phyloP scores from a whole-genome alignment of 306 rosid species.

The Styphnolobium japonicum region DNA sequence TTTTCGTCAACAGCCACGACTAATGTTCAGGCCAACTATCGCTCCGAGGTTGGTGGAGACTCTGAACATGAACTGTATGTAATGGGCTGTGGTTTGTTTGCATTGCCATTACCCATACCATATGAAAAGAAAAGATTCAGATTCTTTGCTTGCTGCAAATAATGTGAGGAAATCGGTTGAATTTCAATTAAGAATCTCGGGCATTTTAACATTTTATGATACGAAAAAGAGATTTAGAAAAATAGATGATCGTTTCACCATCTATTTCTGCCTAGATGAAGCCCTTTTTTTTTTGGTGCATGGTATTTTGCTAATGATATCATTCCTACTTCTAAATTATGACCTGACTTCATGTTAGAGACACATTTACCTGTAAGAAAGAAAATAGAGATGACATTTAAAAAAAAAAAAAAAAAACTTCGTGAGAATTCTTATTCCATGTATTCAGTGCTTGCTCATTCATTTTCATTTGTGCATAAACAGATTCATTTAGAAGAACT shows the following conservation, averaged over 20 bases:
- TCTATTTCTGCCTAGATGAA: neutral
- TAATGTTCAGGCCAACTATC: slow-evolving; percentile 46
- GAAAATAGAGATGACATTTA: no score
- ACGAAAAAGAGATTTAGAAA: no score
- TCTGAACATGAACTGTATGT: neutral
- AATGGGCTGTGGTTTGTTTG: neutral
- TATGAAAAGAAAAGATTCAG: neutral
- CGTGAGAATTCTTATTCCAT: neutral
- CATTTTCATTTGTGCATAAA: slow-evolving; percentile 13
- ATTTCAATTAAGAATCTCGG: neutral
- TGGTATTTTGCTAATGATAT: neutral
- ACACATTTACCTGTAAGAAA: neutral
- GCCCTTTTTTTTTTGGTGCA: neutral
- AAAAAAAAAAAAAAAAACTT: no score
- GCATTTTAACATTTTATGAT: neutral
- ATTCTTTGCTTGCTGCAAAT: neutral
- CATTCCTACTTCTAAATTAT: neutral
- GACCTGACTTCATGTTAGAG: neutral
- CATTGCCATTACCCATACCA: neutral
- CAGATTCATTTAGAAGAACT: slow-evolving; percentile 78
- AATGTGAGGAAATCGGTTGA: no score
- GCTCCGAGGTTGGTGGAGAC: slow-evolving; percentile 55
- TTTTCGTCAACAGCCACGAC: slow-evolving; percentile 38
- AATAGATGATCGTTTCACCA: neutral
- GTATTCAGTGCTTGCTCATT: neutral